Percentiles rank a stretch among this genome's conserved stretches.
Evolutionary conservation across 2,329 filamentous ascomycete genomes (phyloP).

Genomic region (Fusarium zealandicum): DNA sequence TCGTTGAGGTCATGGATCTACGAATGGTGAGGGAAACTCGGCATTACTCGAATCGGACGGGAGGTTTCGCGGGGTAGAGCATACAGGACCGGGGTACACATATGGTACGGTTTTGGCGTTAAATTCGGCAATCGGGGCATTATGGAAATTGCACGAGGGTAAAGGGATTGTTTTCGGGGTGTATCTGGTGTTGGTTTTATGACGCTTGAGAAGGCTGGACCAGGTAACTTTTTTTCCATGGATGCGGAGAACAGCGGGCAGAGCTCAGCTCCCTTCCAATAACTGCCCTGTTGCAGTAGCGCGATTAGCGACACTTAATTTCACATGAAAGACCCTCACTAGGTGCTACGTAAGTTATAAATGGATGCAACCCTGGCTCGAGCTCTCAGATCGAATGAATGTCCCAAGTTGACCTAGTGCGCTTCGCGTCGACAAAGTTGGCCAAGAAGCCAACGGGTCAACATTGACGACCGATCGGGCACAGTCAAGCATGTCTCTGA

Average conservation of each 20-base stretch:
- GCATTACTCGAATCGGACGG: not conserved
- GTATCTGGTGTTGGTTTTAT: constrained; percentile 25
- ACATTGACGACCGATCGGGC: constrained; percentile 28
- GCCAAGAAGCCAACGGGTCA: constrained; percentile 15
- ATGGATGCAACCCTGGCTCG: not conserved
- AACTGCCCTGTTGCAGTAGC: constrained; percentile 33
- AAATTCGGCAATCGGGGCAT: constrained; percentile 21
- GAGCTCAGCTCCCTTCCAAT: constrained; percentile 9
- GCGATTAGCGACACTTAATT: constrained; percentile 38
- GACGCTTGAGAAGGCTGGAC: not conserved
- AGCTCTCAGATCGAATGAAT: not conserved
- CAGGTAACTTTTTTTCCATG: constrained; percentile 7
- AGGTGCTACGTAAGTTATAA: not conserved
- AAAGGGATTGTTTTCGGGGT: constrained; percentile 13
- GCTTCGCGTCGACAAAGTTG: too few relatives aligned
- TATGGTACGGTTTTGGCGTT: constrained; percentile 30
- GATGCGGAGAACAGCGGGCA: constrained; percentile 6
- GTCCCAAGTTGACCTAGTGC: too few relatives aligned
- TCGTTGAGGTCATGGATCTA: constrained; percentile 11
- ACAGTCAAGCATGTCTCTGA: constrained; percentile 24
- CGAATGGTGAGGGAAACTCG: too few relatives aligned
- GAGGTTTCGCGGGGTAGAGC: constrained; percentile 18
- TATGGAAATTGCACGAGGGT: constrained; percentile 34
- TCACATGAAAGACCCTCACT: constrained; percentile 17
- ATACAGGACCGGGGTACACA: constrained; percentile 13